A percentile compares a stretch with the other conserved stretches of the same genome.
These are phyloP conservation scores for Dendrobium catenatum DNA, from an alignment of 106 monocot genomes.

Conservation along the genomic window DNA sequence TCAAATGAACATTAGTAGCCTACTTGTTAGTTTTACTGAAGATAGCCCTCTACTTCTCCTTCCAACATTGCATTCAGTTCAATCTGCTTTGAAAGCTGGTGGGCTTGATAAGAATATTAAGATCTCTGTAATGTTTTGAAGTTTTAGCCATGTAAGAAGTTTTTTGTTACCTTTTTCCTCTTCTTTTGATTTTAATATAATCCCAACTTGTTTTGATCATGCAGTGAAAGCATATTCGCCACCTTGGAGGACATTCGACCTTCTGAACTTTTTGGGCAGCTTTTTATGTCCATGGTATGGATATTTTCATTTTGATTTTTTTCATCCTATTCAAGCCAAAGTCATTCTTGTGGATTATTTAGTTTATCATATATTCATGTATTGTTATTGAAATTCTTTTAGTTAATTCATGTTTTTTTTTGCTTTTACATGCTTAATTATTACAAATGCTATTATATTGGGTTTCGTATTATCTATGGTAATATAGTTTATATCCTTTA, in stretches of 20 bases:
- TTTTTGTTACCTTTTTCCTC: background rate
- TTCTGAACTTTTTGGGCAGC: slow-evolving; percentile 75
- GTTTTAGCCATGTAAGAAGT: slow-evolving; percentile 80
- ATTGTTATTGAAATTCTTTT: too few relatives aligned
- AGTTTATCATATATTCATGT: too few relatives aligned
- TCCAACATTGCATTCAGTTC: slow-evolving; percentile 28
- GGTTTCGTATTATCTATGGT: too few relatives aligned
- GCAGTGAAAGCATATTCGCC: slow-evolving; percentile 64
- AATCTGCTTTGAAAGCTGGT: slow-evolving; percentile 15
- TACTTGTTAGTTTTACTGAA: slow-evolving; percentile 19
- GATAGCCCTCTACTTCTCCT: slow-evolving; percentile 15
- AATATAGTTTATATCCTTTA: too few relatives aligned
- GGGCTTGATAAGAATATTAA: slow-evolving; percentile 15
- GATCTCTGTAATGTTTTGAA: slow-evolving; percentile 41
- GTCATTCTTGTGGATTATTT: background rate
- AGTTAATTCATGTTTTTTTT: too few relatives aligned
- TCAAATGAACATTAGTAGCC: slow-evolving; percentile 6
- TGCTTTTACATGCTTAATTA: too few relatives aligned
- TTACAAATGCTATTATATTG: too few relatives aligned
- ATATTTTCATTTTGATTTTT: background rate
- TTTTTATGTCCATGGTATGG: slow-evolving; percentile 67
- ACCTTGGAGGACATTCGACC: slow-evolving; percentile 65
- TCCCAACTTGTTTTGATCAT: slow-evolving; percentile 20
- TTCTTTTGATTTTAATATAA: background rate
- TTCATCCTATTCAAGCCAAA: background rate